Evolutionary conservation across 768 basidiomycete genomes (phyloP), one percentile per base, ranked within the genome.

Genomic region (Peribolospora kevripleyi): DNA sequence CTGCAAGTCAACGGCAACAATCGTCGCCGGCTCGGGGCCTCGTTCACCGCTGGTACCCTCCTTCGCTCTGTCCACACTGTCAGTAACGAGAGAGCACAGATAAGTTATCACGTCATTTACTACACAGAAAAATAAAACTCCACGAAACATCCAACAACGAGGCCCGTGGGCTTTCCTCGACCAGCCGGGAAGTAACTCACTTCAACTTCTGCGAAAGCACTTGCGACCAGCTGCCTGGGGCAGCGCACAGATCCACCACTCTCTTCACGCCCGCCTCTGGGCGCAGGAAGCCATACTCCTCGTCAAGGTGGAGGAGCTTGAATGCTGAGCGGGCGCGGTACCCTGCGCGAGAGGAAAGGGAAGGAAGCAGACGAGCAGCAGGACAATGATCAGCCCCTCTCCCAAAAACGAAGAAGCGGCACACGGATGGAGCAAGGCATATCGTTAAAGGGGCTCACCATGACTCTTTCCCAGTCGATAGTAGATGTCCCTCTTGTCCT

Each of bases 141-240:
- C 25, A 25, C 25, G 25, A 25, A 25, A 25, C 25, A 25, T 25
- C 25, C 25, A 25, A 25, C 25, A 25, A 25, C 25, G 25, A 25
- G 25, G 25, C 13, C 5, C 36, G 38, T 6, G 54, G 50, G 9
- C 50, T 47, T 4, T 43, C 50, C 3, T 54, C 55, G 8, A 51
- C 39, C 2, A 4, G 6, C 4, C 14, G 5, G 0, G 0, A 14
- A 0, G 7, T 39, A 6, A 57, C 65, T 42, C 52, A 68, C 64
- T 63, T 61, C 10, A 70, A 61, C 57, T 65, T 64, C 49, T 69
- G 61, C 11, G 63, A 64, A 4, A 70, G 57, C 1, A 70, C 69
- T 55, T 70, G 69, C 54, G 64, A 66, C 69, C 69, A 70, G 45
- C 64, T 65, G n/a, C 69, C 68, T 50, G 66, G 66, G 7, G 66